Conservation (phyloP, 345 rosid genomes). For the Euclidium syriacum region DNA sequence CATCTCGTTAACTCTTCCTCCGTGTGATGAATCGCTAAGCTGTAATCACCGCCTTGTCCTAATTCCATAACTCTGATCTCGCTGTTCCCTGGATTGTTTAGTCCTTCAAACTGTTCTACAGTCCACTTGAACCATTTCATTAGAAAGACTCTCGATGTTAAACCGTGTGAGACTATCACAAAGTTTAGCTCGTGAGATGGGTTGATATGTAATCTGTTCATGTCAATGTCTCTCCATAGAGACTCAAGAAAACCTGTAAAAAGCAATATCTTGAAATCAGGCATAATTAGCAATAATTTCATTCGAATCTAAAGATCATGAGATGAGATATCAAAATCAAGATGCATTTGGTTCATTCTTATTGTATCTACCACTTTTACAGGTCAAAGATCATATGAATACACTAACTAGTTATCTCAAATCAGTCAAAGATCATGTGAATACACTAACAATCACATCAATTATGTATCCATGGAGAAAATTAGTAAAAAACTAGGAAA, state of each 20-base stretch:
- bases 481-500: background rate
- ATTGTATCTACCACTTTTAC: background rate
- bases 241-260: slow-evolving; percentile 83
- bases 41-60: slow-evolving; percentile 81
- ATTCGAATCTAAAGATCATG: background rate
- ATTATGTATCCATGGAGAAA: no score
- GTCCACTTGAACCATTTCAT: slow-evolving; percentile 99
- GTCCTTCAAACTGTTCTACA: slow-evolving; percentile 72
- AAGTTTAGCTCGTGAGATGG: slow-evolving; percentile 72
- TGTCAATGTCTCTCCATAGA: slow-evolving; percentile 91
- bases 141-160: slow-evolving; percentile 78
- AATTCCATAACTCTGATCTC: slow-evolving; percentile 75
- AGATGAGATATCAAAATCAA: background rate
- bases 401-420: background rate
- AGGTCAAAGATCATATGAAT: background rate
- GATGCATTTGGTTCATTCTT: background rate
- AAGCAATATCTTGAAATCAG: background rate
- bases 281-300: background rate
- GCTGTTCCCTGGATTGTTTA: slow-evolving; percentile 74
- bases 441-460: background rate
- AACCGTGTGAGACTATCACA: slow-evolving; percentile 74
- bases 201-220: slow-evolving; percentile 62
- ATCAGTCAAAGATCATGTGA: background rate
- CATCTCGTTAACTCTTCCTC: slow-evolving; percentile 71
- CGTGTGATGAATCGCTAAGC: slow-evolving; percentile 73